Evolutionary conservation across 148 eudicot genomes (phyloP).

Genomic region (Polygonum maritimum): DNA sequence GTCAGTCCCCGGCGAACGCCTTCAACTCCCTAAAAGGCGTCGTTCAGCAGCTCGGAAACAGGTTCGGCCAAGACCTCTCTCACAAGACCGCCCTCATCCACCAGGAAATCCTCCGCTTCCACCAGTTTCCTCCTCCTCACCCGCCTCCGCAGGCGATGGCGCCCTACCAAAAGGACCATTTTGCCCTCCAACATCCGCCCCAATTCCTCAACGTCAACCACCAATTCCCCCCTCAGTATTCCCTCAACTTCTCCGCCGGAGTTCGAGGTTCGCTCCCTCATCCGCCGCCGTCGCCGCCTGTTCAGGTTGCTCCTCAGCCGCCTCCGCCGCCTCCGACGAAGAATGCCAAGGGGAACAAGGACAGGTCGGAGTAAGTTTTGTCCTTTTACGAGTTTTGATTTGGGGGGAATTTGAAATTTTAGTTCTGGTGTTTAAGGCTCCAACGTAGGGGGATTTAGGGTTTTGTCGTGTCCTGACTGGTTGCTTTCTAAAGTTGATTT

Average conservation of each 20-base stretch:
- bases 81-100: slow-evolving; percentile 40
- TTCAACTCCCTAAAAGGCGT: slow-evolving; percentile 33
- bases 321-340: slow-evolving; percentile 9
- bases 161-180: slow-evolving; percentile 23
- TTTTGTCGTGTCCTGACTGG: neutral
- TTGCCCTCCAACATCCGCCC: slow-evolving; percentile 28
- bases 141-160: slow-evolving; percentile 7
- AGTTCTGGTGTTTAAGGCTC: neutral
- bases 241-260: slow-evolving; percentile 15
- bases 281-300: slow-evolving; percentile 3
- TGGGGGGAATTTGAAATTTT: neutral
- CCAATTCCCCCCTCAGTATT: slow-evolving; percentile 26
- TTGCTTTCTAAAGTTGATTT: neutral
- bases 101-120: slow-evolving; percentile 33
- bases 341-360: slow-evolving; percentile 16
- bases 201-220: slow-evolving; percentile 23
- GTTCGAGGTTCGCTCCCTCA: neutral
- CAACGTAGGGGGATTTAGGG: neutral
- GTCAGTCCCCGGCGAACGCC: slow-evolving; percentile 39
- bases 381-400: neutral
- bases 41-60: slow-evolving; percentile 32
- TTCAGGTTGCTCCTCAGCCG: neutral
- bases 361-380: slow-evolving; percentile 14
- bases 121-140: slow-evolving; percentile 18
- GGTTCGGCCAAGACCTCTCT: slow-evolving; percentile 41